Conservation (phyloP, 2,329 filamentous ascomycete species). For the Hypoxylon sp. region DNA sequence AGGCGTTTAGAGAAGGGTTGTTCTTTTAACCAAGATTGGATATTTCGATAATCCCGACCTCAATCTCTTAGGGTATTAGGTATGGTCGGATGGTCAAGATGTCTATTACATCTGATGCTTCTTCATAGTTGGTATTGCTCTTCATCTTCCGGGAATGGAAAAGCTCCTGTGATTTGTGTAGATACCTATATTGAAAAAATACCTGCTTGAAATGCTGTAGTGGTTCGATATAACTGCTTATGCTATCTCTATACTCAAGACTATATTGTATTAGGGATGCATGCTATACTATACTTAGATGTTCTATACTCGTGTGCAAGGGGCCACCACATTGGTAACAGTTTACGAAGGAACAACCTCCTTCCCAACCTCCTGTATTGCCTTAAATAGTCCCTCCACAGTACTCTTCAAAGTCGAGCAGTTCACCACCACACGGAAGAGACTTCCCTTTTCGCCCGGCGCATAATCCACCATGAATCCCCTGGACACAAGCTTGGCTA, state of each 20-base stretch:
- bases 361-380: constrained; percentile 48
- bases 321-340: neutral
- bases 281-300: neutral
- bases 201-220: neutral
- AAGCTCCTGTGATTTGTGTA: too few species aligned
- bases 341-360: constrained; percentile 42
- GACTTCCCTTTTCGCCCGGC: constrained; percentile 68
- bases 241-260: neutral
- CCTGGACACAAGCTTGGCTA: constrained; percentile 62
- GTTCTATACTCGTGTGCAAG: neutral
- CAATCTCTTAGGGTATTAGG: too few species aligned
- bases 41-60: too few species aligned
- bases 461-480: constrained; percentile 75
- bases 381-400: constrained; percentile 57
- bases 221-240: neutral
- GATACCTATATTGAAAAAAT: too few species aligned
- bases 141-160: too few species aligned
- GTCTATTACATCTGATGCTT: too few species aligned
- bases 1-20: too few species aligned
- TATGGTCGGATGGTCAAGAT: too few species aligned
- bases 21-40: too few species aligned
- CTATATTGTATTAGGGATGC: neutral
- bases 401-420: constrained; percentile 67
- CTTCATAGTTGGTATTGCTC: too few species aligned
- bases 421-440: constrained; percentile 73